A percentile compares a stretch with the other conserved stretches of the same genome.
Evolutionary conservation across 202 grass and related monocot genomes (phyloP).

Genomic region (Eragrostis tef): DNA sequence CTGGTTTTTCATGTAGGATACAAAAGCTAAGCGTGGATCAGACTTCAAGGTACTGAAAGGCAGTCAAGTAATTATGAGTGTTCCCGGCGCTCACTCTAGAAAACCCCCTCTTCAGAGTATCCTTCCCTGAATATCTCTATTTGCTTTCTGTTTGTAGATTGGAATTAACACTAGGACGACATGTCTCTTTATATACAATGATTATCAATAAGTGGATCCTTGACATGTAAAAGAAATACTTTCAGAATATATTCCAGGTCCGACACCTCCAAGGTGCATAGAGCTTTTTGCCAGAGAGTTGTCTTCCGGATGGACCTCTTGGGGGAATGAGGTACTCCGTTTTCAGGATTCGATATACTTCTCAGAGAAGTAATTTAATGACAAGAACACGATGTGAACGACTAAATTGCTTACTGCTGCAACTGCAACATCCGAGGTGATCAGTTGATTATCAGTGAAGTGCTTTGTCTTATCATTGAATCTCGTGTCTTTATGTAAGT

Average conservation of each 20-base stretch:
- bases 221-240: constrained; percentile 73
- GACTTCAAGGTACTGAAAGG: constrained; percentile 51
- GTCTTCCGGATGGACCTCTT: constrained; percentile 81
- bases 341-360: constrained; percentile 87
- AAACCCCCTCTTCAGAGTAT: constrained; percentile 91
- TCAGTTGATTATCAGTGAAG: not conserved
- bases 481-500: constrained; percentile 19
- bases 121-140: constrained; percentile 44
- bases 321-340: constrained; percentile 91
- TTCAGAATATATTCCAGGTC: constrained; percentile 75
- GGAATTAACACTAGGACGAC: not conserved
- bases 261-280: constrained; percentile 69
- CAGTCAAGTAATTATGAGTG: constrained; percentile 76
- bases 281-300: constrained; percentile 97
- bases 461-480: not conserved
- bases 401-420: not conserved
- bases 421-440: not conserved
- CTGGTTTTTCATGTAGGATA: constrained; percentile 54
- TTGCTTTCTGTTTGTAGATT: not conserved
- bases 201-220: constrained; percentile 29
- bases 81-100: constrained; percentile 87
- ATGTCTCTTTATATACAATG: not conserved
- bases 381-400: not conserved
- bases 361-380: constrained; percentile 47
- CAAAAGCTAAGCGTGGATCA: constrained; percentile 37